A percentile compares a stretch with the other conserved stretches of the same genome.
Evolutionary conservation across 1,284 basidiomycete species (phyloP).

Genomic region (Malassezia arunalokei): DNA sequence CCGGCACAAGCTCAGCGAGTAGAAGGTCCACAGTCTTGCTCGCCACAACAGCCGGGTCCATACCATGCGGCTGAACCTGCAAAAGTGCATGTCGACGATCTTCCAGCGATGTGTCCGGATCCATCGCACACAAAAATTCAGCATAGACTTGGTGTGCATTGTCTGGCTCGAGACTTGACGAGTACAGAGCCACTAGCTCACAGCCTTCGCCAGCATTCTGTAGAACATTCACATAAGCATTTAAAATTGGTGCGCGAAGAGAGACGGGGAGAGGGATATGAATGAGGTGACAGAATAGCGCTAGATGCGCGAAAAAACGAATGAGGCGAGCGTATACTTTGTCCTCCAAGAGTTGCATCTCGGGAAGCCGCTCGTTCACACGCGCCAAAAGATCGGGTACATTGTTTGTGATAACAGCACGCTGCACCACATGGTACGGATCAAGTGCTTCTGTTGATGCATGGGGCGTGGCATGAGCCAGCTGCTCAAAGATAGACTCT

Average conservation of each 20-base stretch:
- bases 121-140: constrained; percentile 63
- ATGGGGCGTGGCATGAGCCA: constrained; percentile 29
- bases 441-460: constrained; percentile 53
- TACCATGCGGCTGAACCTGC: constrained; percentile 66
- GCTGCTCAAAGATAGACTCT: constrained; percentile 31
- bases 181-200: constrained; percentile 77
- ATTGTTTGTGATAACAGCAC: constrained; percentile 68
- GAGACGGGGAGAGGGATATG: constrained; percentile 51
- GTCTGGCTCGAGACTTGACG: constrained; percentile 69
- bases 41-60: constrained; percentile 72
- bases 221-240: constrained; percentile 75
- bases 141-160: constrained; percentile 87
- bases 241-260: constrained; percentile 64
- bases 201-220: constrained; percentile 60
- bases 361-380: constrained; percentile 27
- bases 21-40: constrained; percentile 62
- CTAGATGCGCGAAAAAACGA: constrained; percentile 91
- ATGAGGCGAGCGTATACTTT: constrained; percentile 47
- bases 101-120: constrained; percentile 57
- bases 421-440: constrained; percentile 73
- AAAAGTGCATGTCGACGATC: constrained; percentile 64
- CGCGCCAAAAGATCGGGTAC: constrained; percentile 50
- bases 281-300: constrained; percentile 74
- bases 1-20: constrained; percentile 53
- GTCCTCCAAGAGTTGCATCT: constrained; percentile 28